Conservation (phyloP, 208 protist species). For the Borovskyia barvae region DNA sequence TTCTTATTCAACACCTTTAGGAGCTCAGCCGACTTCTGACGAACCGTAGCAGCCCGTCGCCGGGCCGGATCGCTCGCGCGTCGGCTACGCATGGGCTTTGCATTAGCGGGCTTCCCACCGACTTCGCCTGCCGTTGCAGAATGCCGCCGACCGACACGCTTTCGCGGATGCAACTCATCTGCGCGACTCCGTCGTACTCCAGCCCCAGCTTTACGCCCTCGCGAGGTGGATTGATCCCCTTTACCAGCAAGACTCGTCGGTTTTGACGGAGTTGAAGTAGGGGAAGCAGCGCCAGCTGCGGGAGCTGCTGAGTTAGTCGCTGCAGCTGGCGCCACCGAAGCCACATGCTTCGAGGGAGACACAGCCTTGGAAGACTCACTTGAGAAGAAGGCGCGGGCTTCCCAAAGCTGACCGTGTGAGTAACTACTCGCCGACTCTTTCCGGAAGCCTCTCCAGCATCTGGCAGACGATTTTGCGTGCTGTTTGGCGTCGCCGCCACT, state of each 20-base stretch:
- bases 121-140: constrained; percentile 1
- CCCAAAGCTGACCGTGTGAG: background rate
- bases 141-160: constrained; percentile 1
- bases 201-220: background rate
- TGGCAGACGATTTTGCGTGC: too few species aligned
- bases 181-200: background rate
- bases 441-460: too few species aligned
- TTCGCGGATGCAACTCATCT: too few species aligned
- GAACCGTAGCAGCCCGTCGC: background rate
- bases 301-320: background rate
- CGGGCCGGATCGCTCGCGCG: constrained; percentile 11
- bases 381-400: background rate
- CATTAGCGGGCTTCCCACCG: too few species aligned
- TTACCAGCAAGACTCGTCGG: background rate
- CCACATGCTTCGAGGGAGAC: background rate
- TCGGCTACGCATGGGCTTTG: constrained; percentile 24
- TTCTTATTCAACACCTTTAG: background rate
- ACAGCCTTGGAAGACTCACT: constrained; percentile 5
- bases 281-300: background rate
- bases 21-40: constrained; percentile 12
- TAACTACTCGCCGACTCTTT: too few species aligned
- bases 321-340: background rate
- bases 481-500: too few species aligned
- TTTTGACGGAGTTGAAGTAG: background rate
- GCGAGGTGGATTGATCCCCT: background rate